phyloP scores from a whole-genome alignment of 176 grass and related monocot species.

The Hordeum marinum region DNA sequence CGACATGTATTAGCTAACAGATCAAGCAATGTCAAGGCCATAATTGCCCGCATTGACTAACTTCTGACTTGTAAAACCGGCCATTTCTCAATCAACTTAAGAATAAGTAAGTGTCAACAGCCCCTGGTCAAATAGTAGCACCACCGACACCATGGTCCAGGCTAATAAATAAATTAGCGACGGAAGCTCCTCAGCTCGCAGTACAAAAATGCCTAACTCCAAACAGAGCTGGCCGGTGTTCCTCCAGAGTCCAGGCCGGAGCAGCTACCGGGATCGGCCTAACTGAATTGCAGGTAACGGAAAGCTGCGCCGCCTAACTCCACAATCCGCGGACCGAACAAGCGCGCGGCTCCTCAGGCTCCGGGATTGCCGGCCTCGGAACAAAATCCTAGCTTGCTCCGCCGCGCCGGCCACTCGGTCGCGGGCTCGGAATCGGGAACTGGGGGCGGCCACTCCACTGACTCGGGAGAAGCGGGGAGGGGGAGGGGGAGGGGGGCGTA shows the following conservation, averaged over 20 bases:
- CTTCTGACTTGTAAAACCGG: not conserved
- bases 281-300: accelerated
- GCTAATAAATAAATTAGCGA: not conserved
- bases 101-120: not conserved
- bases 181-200: not conserved
- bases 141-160: not conserved
- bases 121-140: not conserved
- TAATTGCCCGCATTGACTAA: not conserved
- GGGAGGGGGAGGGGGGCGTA: not conserved
- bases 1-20: not conserved
- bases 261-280: not conserved
- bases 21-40: not conserved
- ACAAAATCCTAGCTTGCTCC: too few relatives aligned
- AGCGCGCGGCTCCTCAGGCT: not conserved
- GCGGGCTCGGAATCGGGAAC: not conserved
- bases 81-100: not conserved
- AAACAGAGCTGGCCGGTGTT: not conserved
- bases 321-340: not conserved
- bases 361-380: too few relatives aligned
- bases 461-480: not conserved
- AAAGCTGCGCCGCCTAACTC: not conserved
- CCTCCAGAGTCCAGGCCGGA: too few relatives aligned
- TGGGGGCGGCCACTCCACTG: not conserved
- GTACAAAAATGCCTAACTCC: not conserved
- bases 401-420: too few relatives aligned